Evolutionary conservation across 768 basidiomycete genomes (phyloP), one percentile per base, ranked within the genome.

Genomic region (Suillus subluteus): DNA sequence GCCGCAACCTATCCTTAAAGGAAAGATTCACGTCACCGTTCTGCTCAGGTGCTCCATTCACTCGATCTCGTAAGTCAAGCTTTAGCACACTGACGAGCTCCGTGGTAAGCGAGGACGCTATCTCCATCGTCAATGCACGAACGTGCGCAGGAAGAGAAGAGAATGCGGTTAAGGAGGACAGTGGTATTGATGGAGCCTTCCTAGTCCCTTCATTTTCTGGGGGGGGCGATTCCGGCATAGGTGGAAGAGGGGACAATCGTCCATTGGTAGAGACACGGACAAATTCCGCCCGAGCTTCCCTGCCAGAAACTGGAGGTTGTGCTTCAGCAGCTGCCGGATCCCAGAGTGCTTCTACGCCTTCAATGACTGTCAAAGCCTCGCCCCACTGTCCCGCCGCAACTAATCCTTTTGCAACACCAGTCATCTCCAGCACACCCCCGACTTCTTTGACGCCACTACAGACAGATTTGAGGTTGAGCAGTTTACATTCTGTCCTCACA

Each of bases 361-460:
- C 88, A 44, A 94, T 85, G 21, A 95, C 82, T 58, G 84, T 85
- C 65, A 98, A 79, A 8, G 95, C 95, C 64, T 93, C 91, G 16
- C 87, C 87, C 92, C 94, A 98, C 70, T 98, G 93, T 0, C 93
- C 95, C 23, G 89, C 89, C 58, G 83, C 84, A n/a, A 96, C 94
- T 62, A 98, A 76, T 32, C 86, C 82, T 65, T 84, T 87, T 37
- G 91, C 88, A 50, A 94, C 84, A 4, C 85, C 85, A 0, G 89
- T 83, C 84, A 93, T 90, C 72, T 98, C 94, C 61, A 90, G 86
- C 35, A 96, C 88, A 18, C 88, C 87, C 11, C 82, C 82, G 11
- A 96, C 82, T 62, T 88, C 84, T 65, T 82, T 84, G 67, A 91
- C 84, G 2, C 89, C 87, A 58, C 88, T 86, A 55, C 83, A 77